A percentile compares a stretch with the other conserved stretches of the same genome.
Conservation (phyloP, 768 basidiomycete species). For the Suillus lakei region DNA sequence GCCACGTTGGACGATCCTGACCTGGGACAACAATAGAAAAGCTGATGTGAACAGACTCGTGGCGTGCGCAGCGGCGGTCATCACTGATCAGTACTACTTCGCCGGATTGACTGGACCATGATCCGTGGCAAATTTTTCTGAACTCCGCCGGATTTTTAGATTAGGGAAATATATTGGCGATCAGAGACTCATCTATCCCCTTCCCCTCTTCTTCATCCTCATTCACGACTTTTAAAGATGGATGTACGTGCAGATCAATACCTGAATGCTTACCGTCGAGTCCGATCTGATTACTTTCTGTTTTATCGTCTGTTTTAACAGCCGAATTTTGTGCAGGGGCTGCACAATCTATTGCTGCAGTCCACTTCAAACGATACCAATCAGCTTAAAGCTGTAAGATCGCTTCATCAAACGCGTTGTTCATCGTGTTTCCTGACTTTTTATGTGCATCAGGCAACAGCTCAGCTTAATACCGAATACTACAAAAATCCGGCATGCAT, state of each 20-base stretch:
- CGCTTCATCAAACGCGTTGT: slow-evolving; percentile 31
- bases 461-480: slow-evolving; percentile 88
- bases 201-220: slow-evolving; percentile 34
- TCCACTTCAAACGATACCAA: slow-evolving; percentile 84
- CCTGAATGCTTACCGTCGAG: slow-evolving; percentile 5
- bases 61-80: not conserved
- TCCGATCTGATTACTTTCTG: slow-evolving; percentile 14
- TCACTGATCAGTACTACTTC: not conserved
- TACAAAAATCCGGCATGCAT: slow-evolving; percentile 93
- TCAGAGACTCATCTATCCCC: slow-evolving; percentile 32
- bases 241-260: slow-evolving; percentile 29
- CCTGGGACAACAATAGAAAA: not conserved
- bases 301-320: slow-evolving; percentile 28
- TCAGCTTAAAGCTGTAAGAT: slow-evolving; percentile 84
- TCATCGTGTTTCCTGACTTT: slow-evolving; percentile 15
- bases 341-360: slow-evolving; percentile 86
- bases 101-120: slow-evolving; percentile 5
- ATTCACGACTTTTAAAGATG: slow-evolving; percentile 29
- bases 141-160: slow-evolving; percentile 68
- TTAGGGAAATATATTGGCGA: slow-evolving; percentile 24
- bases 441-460: slow-evolving; percentile 70
- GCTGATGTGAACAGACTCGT: not conserved
- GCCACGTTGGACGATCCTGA: not conserved
- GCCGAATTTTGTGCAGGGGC: slow-evolving; percentile 75
- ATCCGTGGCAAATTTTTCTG: slow-evolving; percentile 35